These are phyloP conservation scores for Astrothelium macrocarpum DNA, from an alignment of 495 filamentous ascomycete species.

Conservation along the genomic window DNA sequence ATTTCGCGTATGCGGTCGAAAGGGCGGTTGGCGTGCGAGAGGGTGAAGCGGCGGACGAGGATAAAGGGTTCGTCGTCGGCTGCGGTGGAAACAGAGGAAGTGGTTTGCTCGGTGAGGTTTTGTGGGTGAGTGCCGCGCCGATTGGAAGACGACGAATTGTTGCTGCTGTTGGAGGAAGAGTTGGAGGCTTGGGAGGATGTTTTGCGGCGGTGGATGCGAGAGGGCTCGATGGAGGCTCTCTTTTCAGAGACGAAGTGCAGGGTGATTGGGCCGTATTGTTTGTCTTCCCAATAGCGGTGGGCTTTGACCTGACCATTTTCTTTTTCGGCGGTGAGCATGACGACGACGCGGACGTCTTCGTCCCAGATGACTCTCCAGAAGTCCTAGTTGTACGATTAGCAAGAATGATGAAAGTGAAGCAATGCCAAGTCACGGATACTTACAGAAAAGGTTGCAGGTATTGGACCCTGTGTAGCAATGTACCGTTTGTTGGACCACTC, in stretches of 20 bases:
- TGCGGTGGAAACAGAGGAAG: slow-evolving; percentile 21
- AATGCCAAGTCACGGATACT: slow-evolving; percentile 29
- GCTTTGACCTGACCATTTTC: slow-evolving; percentile 94
- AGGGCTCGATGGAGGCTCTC: slow-evolving; percentile 61
- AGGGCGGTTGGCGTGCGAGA: slow-evolving; percentile 65
- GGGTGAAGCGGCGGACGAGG: slow-evolving; percentile 75
- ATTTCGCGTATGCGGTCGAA: slow-evolving; percentile 86
- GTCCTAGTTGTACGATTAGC: slow-evolving; percentile 58
- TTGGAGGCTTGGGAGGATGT: slow-evolving; percentile 27
- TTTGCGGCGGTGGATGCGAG: slow-evolving; percentile 29
- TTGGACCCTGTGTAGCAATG: slow-evolving; percentile 89
- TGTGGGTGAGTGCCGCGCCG: slow-evolving; percentile 9
- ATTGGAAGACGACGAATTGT: slow-evolving; percentile 24
- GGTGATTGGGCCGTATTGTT: slow-evolving; percentile 68
- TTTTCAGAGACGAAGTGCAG: slow-evolving; percentile 72
- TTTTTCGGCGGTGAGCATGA: slow-evolving; percentile 92
- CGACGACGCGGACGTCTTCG: slow-evolving; percentile 84
- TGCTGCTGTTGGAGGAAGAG: slow-evolving; percentile 40
- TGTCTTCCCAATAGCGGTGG: slow-evolving; percentile 82
- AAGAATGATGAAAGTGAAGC: not conserved
- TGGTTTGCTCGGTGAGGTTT: slow-evolving; percentile 15
- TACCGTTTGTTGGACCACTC: slow-evolving; percentile 75
- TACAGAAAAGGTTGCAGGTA: slow-evolving; percentile 87
- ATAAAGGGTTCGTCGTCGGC: slow-evolving; percentile 58
- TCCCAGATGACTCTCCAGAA: slow-evolving; percentile 99